Percentiles rank a stretch among this genome's conserved stretches.
phyloP scores from a whole-genome alignment of 208 protist genomes.

The Vickermania ingenoplastis region DNA sequence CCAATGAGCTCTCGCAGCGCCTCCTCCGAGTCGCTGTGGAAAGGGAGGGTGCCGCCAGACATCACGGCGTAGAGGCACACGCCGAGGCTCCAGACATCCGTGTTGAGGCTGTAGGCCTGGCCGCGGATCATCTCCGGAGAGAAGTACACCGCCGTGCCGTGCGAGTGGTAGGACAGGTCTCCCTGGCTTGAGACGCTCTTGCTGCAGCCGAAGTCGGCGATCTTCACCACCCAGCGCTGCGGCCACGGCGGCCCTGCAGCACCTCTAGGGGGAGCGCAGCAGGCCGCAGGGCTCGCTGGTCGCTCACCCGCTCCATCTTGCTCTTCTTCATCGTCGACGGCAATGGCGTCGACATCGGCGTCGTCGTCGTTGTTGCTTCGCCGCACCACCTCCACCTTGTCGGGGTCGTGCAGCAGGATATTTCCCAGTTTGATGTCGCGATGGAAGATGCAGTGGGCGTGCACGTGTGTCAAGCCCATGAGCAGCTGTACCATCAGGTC shows the following conservation, averaged over 20 bases:
- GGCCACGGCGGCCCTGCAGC: not conserved
- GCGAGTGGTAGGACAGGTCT: constrained; percentile 17
- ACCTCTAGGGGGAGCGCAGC: not conserved
- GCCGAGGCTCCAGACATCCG: constrained; percentile 73
- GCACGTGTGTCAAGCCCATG: constrained; percentile 62
- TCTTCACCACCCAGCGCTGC: constrained; percentile 47
- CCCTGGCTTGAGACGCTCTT: constrained; percentile 22
- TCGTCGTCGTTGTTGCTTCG: no score
- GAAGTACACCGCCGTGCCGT: constrained; percentile 56
- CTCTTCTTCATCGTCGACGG: no score
- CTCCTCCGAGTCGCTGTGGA: constrained; percentile 13
- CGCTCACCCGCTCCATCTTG: no score
- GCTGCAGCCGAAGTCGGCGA: constrained; percentile 64
- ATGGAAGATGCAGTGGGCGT: constrained; percentile 49
- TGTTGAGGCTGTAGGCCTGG: constrained; percentile 47
- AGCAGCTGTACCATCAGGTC: constrained; percentile 53
- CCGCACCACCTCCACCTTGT: no score
- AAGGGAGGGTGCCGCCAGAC: constrained; percentile 43
- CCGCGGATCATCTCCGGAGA: constrained; percentile 48
- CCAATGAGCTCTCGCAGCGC: constrained; percentile 14
- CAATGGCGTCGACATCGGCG: no score
- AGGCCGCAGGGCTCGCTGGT: not conserved
- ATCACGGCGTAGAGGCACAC: constrained; percentile 57
- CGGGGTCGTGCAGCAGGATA: constrained; percentile 32
- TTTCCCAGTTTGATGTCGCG: constrained; percentile 58